These are phyloP conservation scores for Colletotrichum tanaceti DNA, from an alignment of 2,329 filamentous ascomycete species.

Conservation along the genomic window DNA sequence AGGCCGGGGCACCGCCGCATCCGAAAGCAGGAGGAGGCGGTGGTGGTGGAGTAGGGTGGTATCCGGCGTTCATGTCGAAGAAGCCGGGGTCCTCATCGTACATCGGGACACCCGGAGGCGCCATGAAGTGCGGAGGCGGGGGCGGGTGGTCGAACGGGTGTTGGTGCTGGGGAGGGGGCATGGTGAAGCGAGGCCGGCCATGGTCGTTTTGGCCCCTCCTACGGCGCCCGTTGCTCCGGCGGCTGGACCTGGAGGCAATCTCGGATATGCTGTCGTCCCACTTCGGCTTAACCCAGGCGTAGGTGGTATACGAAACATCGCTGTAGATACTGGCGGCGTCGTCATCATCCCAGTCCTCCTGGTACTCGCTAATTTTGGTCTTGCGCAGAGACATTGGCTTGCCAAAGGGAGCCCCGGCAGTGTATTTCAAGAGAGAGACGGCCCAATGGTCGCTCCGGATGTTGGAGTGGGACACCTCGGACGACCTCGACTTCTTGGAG, in stretches of 20 bases:
- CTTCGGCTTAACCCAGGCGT: conserved; percentile 38
- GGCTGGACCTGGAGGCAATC: conserved; percentile 27
- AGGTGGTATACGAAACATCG: conserved; percentile 28
- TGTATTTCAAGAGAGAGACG: conserved; percentile 39
- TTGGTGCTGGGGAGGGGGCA: conserved; percentile 15
- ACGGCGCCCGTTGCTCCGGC: conserved; percentile 25
- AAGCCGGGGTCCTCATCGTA: conserved; percentile 19
- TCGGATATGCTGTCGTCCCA: conserved; percentile 39
- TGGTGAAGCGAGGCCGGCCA: conserved; percentile 17
- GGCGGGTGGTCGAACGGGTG: conserved; percentile 21
- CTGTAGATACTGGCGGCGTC: conserved; percentile 23
- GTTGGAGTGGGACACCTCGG: conserved; percentile 35
- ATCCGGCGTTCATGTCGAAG: conserved; percentile 2
- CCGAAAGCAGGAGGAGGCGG: conserved; percentile 5
- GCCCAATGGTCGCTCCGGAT: conserved; percentile 37
- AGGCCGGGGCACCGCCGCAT: conserved; percentile 28
- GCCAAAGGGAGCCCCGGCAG: conserved; percentile 33
- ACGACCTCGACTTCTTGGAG: conserved; percentile 39
- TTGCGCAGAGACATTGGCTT: conserved; percentile 36
- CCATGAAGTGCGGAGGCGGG: conserved; percentile 23
- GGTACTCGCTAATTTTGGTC: conserved; percentile 21
- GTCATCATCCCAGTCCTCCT: conserved; percentile 37
- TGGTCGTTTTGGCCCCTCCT: conserved; percentile 10
- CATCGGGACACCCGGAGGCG: neutral
- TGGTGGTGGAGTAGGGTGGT: neutral